A percentile compares a stretch with the other conserved stretches of the same genome.
phyloP scores from a whole-genome alignment of 73 alveolate species.

The Blepharisma japonicum region DNA sequence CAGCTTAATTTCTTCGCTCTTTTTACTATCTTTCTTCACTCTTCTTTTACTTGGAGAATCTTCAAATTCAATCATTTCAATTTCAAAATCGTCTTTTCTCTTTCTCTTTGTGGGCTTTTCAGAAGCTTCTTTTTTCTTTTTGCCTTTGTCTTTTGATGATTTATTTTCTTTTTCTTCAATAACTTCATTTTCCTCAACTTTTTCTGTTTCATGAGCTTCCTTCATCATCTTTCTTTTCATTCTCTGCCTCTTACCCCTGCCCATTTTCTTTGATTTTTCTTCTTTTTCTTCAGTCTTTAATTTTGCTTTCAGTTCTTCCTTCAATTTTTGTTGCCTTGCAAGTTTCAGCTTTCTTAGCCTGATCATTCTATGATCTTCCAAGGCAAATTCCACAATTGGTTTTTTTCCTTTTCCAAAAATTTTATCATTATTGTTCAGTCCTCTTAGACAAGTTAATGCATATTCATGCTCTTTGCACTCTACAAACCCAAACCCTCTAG shows the following conservation, averaged over 20 bases:
- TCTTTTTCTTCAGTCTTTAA: neutral
- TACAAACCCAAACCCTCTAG: constrained; percentile 25
- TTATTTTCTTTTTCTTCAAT: too few species aligned
- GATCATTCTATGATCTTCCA: constrained; percentile 16
- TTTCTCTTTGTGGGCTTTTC: too few species aligned
- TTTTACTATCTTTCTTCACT: too few species aligned
- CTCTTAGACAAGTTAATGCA: neutral
- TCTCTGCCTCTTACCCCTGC: constrained; percentile 13
- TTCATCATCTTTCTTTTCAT: constrained; percentile 23
- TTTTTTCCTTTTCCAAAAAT: neutral
- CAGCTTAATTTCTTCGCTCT: too few species aligned
- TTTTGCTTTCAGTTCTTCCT: too few species aligned
- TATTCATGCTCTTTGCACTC: constrained; percentile 29
- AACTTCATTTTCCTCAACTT: too few species aligned
- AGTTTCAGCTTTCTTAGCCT: constrained; percentile 18
- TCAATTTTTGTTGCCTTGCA: constrained; percentile 7
- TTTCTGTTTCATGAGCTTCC: neutral
- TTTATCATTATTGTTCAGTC: constrained; percentile 6
- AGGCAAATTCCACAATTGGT: constrained; percentile 29
- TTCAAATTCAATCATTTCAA: too few species aligned
- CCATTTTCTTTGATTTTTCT: neutral
- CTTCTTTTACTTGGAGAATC: too few species aligned
- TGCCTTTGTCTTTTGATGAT: too few species aligned
- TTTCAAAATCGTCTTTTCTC: too few species aligned
- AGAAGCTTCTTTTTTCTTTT: too few species aligned